phyloP scores from a whole-genome alignment of 495 filamentous ascomycete genomes.

The Hypoxylon cercidicola region DNA sequence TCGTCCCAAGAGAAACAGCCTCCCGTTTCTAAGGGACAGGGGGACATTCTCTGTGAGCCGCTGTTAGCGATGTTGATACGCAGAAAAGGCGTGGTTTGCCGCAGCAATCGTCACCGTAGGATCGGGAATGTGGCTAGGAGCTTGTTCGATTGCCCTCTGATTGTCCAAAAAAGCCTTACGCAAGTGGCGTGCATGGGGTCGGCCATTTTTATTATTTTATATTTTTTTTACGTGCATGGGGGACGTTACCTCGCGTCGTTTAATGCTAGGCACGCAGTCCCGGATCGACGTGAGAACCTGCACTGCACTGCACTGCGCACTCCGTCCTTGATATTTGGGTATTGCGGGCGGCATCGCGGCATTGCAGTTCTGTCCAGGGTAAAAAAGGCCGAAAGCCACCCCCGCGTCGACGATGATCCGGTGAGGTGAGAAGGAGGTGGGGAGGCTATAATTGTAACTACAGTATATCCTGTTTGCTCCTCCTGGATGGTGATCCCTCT shows the following conservation, averaged over 20 bases:
- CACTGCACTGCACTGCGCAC: constrained; percentile 13
- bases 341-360: constrained; percentile 12
- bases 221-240: constrained; percentile 33
- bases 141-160: constrained; percentile 28
- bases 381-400: constrained; percentile 33
- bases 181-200: constrained; percentile 33
- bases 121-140: constrained; percentile 31
- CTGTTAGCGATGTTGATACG: constrained; percentile 42
- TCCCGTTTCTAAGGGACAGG: constrained; percentile 20
- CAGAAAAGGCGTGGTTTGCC: constrained; percentile 24
- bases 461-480: constrained; percentile 16
- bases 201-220: constrained; percentile 4
- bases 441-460: constrained; percentile 17
- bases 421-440: constrained; percentile 18
- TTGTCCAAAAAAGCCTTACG: constrained; percentile 39
- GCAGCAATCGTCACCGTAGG: constrained; percentile 36
- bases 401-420: constrained; percentile 38
- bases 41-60: constrained; percentile 42
- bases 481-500: constrained; percentile 28
- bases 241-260: constrained; percentile 42
- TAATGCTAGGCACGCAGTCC: constrained; percentile 39
- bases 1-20: constrained; percentile 33
- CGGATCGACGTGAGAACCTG: constrained; percentile 34
- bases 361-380: constrained; percentile 20
- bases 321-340: constrained; percentile 18